Conservation (phyloP, 306 rosid genomes). For the Inga leiocalycina region DNA sequence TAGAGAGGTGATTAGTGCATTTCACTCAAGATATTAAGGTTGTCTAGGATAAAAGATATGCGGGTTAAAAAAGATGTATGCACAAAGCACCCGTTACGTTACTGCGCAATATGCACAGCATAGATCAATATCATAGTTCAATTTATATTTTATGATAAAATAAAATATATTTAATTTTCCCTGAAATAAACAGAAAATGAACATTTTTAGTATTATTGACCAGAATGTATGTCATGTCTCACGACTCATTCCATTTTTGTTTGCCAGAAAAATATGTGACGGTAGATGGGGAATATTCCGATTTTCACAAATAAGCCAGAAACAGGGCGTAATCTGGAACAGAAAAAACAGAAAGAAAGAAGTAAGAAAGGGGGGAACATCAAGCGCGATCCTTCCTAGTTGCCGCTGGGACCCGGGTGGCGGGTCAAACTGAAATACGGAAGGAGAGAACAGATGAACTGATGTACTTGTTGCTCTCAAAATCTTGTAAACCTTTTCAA, state of each 20-base stretch:
- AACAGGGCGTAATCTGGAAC: neutral
- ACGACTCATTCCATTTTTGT: neutral
- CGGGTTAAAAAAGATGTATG: no score
- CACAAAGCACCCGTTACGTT: neutral
- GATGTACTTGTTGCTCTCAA: no score
- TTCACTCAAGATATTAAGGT: no score
- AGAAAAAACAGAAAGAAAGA: neutral
- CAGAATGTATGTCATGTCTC: neutral
- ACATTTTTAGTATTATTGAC: neutral
- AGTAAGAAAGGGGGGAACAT: neutral
- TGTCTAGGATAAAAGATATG: no score
- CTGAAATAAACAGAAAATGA: neutral
- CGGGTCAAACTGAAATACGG: conserved; percentile 10
- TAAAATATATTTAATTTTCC: no score
- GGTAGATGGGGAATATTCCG: neutral
- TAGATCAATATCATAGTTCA: neutral
- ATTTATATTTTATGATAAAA: no score
- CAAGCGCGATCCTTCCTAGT: conserved; percentile 1
- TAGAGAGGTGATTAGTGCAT: no score
- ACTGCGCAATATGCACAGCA: neutral
- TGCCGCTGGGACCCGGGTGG: neutral
- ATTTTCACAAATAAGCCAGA: neutral
- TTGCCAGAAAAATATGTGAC: neutral
- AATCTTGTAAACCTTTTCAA: neutral
- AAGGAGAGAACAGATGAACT: neutral